Conservation (phyloP, 306 rosid genomes). For the Heteromeles arbutifolia region DNA sequence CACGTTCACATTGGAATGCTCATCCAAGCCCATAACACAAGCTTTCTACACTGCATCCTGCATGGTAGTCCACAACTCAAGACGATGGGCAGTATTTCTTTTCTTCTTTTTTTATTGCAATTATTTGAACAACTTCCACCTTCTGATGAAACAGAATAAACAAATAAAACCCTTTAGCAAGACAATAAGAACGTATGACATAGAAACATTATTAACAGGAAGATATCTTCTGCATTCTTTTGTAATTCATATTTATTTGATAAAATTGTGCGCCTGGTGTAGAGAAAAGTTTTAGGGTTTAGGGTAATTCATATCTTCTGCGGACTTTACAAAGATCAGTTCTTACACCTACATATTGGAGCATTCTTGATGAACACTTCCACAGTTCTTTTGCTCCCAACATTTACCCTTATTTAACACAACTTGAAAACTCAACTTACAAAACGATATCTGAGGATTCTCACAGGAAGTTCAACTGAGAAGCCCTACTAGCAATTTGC, state of each 20-base stretch:
- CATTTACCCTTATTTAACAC: neutral
- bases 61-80: slow-evolving; percentile 5
- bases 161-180: neutral
- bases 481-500: no score
- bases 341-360: neutral
- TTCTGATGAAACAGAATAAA: neutral
- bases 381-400: neutral
- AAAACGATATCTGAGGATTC: neutral
- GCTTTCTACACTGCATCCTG: neutral
- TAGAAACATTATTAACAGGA: neutral
- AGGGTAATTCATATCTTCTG: no score
- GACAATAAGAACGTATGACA: neutral
- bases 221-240: neutral
- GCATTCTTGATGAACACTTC: neutral
- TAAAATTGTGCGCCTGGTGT: neutral
- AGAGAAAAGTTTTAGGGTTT: neutral
- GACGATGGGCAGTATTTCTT: neutral
- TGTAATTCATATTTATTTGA: neutral
- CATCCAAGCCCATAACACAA: neutral
- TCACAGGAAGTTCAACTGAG: neutral
- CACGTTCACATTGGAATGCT: neutral
- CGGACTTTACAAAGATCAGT: neutral
- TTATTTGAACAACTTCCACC: neutral
- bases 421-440: neutral
- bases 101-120: neutral